These are phyloP conservation scores for Rhodosporidiobolus sp. DNA, from an alignment of 768 basidiomycete genomes.

Conservation along the genomic window DNA sequence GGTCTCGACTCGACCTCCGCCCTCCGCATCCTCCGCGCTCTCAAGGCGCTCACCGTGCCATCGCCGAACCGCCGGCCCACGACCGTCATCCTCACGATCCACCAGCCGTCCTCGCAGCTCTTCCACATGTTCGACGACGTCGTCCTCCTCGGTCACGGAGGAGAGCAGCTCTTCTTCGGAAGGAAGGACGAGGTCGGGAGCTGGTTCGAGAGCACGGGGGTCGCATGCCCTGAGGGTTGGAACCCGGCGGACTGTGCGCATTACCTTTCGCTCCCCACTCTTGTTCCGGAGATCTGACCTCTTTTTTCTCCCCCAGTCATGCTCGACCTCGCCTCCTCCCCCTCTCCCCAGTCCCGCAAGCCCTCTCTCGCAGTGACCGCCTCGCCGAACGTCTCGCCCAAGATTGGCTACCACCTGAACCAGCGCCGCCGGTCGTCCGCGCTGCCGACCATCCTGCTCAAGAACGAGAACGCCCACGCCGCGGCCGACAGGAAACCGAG, in stretches of 20 bases:
- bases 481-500: slow-evolving; percentile 52
- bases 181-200: slow-evolving; percentile 64
- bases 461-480: slow-evolving; percentile 7
- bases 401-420: too few species aligned
- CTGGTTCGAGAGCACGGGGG: slow-evolving; percentile 59
- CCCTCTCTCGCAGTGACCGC: neutral
- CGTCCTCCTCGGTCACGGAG: slow-evolving; percentile 66
- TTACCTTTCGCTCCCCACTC: neutral
- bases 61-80: slow-evolving; percentile 57
- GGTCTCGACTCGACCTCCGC: slow-evolving; percentile 88
- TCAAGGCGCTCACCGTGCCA: slow-evolving; percentile 71
- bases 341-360: slow-evolving; percentile 47
- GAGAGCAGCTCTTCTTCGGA: slow-evolving; percentile 74
- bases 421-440: neutral
- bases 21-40: slow-evolving; percentile 69
- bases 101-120: slow-evolving; percentile 36
- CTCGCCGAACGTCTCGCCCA: neutral
- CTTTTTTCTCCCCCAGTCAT: slow-evolving; percentile 53
- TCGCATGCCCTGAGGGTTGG: slow-evolving; percentile 69
- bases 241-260: slow-evolving; percentile 73
- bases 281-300: neutral
- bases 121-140: slow-evolving; percentile 74
- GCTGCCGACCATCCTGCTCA: slow-evolving; percentile 8
- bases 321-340: slow-evolving; percentile 76
- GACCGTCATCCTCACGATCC: slow-evolving; percentile 63